Conservation (phyloP, 2,329 filamentous ascomycete species). For the Monilinia laxa region DNA sequence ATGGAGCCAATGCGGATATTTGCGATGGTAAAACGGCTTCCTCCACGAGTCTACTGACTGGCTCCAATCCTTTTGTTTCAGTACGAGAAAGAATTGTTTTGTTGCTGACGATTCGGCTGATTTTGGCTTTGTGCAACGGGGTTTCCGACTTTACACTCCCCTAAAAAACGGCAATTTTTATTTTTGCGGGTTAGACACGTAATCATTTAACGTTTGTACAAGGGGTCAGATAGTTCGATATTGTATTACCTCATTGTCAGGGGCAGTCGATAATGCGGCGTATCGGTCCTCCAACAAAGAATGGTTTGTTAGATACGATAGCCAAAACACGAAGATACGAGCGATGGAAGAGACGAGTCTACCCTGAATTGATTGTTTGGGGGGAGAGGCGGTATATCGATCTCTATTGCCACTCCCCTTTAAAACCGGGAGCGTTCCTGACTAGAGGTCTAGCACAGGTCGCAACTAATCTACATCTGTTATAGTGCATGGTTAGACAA, state of each 20-base stretch:
- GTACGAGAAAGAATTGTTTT: background rate
- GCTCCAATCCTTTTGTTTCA: constrained; percentile 18
- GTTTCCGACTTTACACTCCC: background rate
- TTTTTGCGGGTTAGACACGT: too few relatives aligned
- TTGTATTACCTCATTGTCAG: constrained; percentile 14
- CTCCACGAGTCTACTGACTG: constrained; percentile 6
- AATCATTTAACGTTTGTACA: too few relatives aligned
- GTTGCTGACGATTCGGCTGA: background rate
- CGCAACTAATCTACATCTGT: background rate
- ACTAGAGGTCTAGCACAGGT: background rate
- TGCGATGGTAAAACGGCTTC: constrained; percentile 7
- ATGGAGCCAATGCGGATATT: constrained; percentile 17
- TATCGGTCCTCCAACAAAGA: background rate
- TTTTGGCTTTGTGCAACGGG: background rate
- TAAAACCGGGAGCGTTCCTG: constrained; percentile 17
- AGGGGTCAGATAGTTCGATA: background rate
- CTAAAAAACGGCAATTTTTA: too few relatives aligned
- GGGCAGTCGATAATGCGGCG: constrained; percentile 15
- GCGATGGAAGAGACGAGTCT: constrained; percentile 10
- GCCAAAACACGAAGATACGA: constrained; percentile 11
- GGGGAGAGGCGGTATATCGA: background rate
- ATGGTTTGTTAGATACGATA: background rate
- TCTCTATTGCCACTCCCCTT: constrained; percentile 15
- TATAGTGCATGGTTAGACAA: constrained; percentile 16
- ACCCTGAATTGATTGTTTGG: background rate